Evolutionary conservation across 1,284 basidiomycete species (phyloP).

Genomic region (Cutaneotrichosporon arboriforme): DNA sequence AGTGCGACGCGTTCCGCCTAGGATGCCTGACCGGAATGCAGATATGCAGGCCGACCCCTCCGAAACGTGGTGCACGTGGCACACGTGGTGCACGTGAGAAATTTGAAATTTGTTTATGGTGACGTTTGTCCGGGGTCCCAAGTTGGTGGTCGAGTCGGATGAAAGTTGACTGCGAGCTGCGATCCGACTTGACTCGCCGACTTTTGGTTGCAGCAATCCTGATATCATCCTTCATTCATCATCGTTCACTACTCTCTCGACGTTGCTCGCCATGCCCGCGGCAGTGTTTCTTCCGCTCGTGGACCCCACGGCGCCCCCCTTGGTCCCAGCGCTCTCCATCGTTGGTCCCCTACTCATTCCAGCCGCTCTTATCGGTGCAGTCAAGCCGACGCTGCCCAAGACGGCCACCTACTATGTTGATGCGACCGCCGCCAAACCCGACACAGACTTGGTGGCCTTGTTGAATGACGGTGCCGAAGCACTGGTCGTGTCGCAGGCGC

Average conservation of each 20-base stretch:
- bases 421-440: constrained; percentile 52
- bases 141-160: too few relatives aligned
- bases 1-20: background rate
- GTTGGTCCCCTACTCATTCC: constrained; percentile 68
- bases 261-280: constrained; percentile 43
- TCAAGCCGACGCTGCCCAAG: constrained; percentile 36
- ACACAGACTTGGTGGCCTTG: constrained; percentile 60
- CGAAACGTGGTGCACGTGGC: too few relatives aligned
- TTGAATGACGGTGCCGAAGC: constrained; percentile 73
- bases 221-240: background rate
- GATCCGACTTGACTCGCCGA: too few relatives aligned
- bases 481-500: constrained; percentile 63
- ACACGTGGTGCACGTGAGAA: too few relatives aligned
- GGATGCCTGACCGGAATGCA: too few relatives aligned
- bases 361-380: constrained; percentile 29
- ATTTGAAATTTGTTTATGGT: too few relatives aligned
- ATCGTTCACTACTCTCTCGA: background rate
- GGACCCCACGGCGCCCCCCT: constrained; percentile 44
- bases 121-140: too few relatives aligned
- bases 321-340: constrained; percentile 61
- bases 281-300: constrained; percentile 49
- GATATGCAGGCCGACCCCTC: too few relatives aligned
- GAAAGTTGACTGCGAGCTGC: too few relatives aligned
- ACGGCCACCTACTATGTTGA: constrained; percentile 55
- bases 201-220: background rate